phyloP scores from a whole-genome alignment of 139 green algal genomes.

The Yamagishiella unicocca region DNA sequence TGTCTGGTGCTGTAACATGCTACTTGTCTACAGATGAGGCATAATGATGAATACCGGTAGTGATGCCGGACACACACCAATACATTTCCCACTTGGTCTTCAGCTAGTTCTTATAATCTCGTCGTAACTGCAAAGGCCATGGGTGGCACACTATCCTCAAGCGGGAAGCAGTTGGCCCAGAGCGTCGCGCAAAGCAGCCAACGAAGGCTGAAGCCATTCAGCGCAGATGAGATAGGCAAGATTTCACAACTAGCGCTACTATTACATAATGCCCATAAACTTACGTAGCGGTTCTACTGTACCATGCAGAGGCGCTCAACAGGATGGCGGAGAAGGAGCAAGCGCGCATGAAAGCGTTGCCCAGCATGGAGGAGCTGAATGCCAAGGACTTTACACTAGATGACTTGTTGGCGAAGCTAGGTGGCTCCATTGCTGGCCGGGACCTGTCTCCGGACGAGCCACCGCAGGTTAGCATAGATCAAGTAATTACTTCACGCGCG shows the following conservation, averaged over 20 bases:
- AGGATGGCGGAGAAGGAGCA: constrained; percentile 44
- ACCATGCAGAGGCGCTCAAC: constrained; percentile 39
- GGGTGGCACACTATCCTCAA: neutral
- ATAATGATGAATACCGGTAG: no score
- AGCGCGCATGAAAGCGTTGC: constrained; percentile 35
- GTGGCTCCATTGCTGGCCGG: constrained; percentile 1
- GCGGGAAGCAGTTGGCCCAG: constrained; percentile 4
- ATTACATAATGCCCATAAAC: no score
- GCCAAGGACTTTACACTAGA: constrained; percentile 41
- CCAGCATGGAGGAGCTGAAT: constrained; percentile 48
- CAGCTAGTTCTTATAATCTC: no score
- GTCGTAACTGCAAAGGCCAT: no score
- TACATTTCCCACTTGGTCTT: no score
- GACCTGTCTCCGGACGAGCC: constrained; percentile 25
- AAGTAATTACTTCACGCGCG: no score
- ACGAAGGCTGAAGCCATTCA: constrained; percentile 27
- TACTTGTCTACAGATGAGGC: no score
- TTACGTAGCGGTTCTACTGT: no score
- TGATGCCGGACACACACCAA: no score
- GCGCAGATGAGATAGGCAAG: constrained; percentile 14
- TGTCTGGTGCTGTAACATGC: no score
- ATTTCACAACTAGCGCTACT: no score
- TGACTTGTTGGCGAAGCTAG: constrained; percentile 41
- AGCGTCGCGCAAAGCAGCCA: neutral
- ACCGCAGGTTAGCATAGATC: neutral